Evolutionary conservation across 2,329 filamentous ascomycete genomes (phyloP).

Genomic region (Niveomyces coronatus): DNA sequence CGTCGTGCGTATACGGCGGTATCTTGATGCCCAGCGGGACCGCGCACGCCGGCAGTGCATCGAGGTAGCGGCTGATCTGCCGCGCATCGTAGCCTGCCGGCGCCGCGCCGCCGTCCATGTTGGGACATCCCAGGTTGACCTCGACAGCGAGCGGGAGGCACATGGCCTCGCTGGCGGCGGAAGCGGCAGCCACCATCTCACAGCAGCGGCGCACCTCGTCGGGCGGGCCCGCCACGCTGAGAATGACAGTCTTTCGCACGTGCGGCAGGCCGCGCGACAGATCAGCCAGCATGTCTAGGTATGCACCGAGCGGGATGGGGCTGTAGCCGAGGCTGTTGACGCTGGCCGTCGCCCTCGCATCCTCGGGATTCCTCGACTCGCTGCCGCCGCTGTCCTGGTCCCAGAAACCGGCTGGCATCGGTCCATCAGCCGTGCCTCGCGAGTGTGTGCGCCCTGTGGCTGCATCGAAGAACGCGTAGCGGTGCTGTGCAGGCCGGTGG

Average conservation of each 20-base stretch:
- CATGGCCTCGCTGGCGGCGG: slow-evolving; percentile 22
- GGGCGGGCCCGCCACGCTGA: slow-evolving; percentile 59
- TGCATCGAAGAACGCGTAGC: slow-evolving; percentile 55
- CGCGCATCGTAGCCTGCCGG: slow-evolving; percentile 55
- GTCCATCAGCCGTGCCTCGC: slow-evolving; percentile 14
- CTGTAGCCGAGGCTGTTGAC: slow-evolving; percentile 70
- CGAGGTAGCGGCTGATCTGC: slow-evolving; percentile 45
- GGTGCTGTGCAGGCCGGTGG: slow-evolving; percentile 50
- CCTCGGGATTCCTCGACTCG: too few relatives aligned
- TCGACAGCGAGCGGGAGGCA: slow-evolving; percentile 54
- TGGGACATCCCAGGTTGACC: slow-evolving; percentile 70
- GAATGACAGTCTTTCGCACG: slow-evolving; percentile 48
- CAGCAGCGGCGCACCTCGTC: slow-evolving; percentile 49
- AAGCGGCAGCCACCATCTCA: slow-evolving; percentile 28
- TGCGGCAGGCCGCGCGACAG: slow-evolving; percentile 24
- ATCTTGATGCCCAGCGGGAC: slow-evolving; percentile 56
- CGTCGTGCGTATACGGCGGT: slow-evolving; percentile 63
- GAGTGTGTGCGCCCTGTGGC: slow-evolving; percentile 15
- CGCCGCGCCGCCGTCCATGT: slow-evolving; percentile 57
- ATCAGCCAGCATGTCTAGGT: slow-evolving; percentile 45
- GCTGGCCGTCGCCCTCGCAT: slow-evolving; percentile 24
- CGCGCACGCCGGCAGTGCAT: slow-evolving; percentile 27
- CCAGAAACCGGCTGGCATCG: slow-evolving; percentile 11
- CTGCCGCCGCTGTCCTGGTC: slow-evolving; percentile 10
- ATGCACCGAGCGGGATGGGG: slow-evolving; percentile 47